A percentile compares a stretch with the other conserved stretches of the same genome.
Conservation (phyloP, 2,329 filamentous ascomycete genomes). For the Colletotrichum gigasporum region DNA sequence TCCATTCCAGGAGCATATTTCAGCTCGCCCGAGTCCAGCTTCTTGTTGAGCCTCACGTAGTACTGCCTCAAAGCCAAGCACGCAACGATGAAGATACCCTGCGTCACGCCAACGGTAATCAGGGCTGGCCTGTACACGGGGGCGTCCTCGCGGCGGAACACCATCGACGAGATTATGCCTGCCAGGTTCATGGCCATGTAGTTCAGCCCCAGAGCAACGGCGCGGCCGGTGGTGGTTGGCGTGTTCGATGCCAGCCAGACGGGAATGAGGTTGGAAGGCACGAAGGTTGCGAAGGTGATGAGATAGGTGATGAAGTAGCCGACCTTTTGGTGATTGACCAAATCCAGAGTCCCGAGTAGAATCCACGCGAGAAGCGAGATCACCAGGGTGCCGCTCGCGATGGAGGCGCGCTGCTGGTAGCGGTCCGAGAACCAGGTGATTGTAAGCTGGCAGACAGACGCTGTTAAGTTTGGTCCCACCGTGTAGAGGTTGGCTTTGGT, state of each 20-base stretch:
- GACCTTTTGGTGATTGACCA: too few relatives aligned
- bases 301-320: slow-evolving; percentile 38
- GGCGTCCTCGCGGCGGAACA: too few relatives aligned
- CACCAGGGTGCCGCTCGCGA: slow-evolving; percentile 31
- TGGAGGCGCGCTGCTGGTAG: slow-evolving; percentile 32
- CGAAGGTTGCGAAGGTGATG: slow-evolving; percentile 36
- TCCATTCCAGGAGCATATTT: too few relatives aligned
- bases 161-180: too few relatives aligned
- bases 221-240: slow-evolving; percentile 24
- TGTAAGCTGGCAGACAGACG: slow-evolving; percentile 31
- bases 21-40: too few relatives aligned
- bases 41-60: too few relatives aligned
- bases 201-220: slow-evolving; percentile 17
- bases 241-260: slow-evolving; percentile 27
- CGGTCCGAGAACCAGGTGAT: slow-evolving; percentile 34
- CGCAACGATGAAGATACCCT: too few relatives aligned
- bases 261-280: slow-evolving; percentile 26
- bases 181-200: too few relatives aligned
- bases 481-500: slow-evolving; percentile 39
- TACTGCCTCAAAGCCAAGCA: too few relatives aligned
- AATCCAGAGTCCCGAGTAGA: slow-evolving; percentile 33
- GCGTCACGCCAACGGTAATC: too few relatives aligned
- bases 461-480: slow-evolving; percentile 37
- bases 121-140: too few relatives aligned
- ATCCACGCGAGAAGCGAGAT: slow-evolving; percentile 34